phyloP scores from a whole-genome alignment of 2,329 filamentous ascomycete genomes.

The Alternaria atra region DNA sequence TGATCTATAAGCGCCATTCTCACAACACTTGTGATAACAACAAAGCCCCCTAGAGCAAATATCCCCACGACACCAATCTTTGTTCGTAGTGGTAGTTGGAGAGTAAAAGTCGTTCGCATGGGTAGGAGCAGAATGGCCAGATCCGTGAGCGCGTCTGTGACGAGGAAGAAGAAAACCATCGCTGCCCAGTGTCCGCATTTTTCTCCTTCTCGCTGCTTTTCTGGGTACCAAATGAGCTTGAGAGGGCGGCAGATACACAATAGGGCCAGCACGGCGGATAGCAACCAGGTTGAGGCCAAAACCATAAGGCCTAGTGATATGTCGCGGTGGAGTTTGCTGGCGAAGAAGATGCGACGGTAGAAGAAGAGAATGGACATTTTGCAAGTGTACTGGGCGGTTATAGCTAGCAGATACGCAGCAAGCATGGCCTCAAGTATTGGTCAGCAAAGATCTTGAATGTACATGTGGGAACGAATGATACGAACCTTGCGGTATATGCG shows the following conservation, averaged over 20 bases:
- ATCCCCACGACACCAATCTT: not conserved
- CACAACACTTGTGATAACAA: not conserved
- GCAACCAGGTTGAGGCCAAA: not conserved
- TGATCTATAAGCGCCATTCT: not conserved
- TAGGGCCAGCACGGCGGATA: not conserved
- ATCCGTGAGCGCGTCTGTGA: not conserved
- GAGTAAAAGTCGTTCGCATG: not conserved
- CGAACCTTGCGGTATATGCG: not conserved
- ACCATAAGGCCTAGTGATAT: not conserved
- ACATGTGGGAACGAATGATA: not conserved
- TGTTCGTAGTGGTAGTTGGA: not conserved
- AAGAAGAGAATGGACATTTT: constrained; percentile 7
- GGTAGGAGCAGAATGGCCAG: not conserved
- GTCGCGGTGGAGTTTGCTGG: not conserved
- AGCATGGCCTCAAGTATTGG: not conserved
- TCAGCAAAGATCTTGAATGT: not conserved
- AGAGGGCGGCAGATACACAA: not conserved
- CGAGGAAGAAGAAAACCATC: not conserved
- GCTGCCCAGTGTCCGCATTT: not conserved
- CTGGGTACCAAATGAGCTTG: not conserved
- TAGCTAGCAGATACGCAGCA: not conserved
- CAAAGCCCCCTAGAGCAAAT: not conserved
- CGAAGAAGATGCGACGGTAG: constrained; percentile 5
- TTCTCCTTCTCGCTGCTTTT: not conserved
- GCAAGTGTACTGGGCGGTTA: not conserved